These are phyloP conservation scores for Solanum tarijense DNA, from an alignment of 257 asterid genomes.

Conservation along the genomic window DNA sequence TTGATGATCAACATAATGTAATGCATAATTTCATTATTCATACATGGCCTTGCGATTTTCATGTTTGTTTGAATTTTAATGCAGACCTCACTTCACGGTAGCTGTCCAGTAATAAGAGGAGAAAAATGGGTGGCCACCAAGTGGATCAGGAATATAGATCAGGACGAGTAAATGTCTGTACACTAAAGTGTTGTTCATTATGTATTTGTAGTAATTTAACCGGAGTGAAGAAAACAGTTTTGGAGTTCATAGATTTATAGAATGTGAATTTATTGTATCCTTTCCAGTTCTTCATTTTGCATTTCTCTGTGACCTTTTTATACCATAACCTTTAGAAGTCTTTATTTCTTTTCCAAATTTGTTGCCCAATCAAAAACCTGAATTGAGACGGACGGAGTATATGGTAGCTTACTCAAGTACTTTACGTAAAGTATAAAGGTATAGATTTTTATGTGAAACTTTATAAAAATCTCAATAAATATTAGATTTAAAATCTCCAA, in stretches of 20 bases:
- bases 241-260: not conserved
- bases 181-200: not conserved
- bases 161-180: slow-evolving; percentile 9
- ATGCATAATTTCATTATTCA: not conserved
- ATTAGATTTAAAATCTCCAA: too few relatives aligned
- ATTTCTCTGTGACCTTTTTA: not conserved
- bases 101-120: slow-evolving; percentile 85
- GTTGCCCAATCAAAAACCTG: not conserved
- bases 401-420: not conserved
- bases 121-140: slow-evolving; percentile 98
- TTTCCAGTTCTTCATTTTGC: not conserved
- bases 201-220: not conserved
- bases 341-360: not conserved
- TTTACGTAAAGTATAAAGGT: too few relatives aligned
- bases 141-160: slow-evolving; percentile 77
- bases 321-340: not conserved
- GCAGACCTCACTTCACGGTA: slow-evolving; percentile 90
- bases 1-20: not conserved
- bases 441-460: too few relatives aligned
- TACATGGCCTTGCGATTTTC: not conserved
- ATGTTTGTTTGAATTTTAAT: not conserved
- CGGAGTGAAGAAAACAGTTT: not conserved
- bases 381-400: not conserved
- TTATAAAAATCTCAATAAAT: too few relatives aligned
- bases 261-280: not conserved